A percentile compares a stretch with the other conserved stretches of the same genome.
Evolutionary conservation across 345 rosid species (phyloP).

Genomic region (Boechera stricta): DNA sequence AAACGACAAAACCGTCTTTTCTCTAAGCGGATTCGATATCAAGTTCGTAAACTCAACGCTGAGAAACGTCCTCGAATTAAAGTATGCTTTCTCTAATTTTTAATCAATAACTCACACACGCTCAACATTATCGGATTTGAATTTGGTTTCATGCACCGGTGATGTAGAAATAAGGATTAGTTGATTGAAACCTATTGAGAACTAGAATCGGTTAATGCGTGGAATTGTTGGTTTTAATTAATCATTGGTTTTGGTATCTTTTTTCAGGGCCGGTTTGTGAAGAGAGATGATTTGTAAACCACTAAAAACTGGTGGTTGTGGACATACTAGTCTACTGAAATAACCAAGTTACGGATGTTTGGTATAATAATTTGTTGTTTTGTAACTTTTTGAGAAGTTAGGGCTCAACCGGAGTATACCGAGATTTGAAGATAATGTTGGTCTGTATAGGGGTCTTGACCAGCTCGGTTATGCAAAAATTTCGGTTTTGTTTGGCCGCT

Average conservation of each 20-base stretch:
- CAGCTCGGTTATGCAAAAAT: conserved; percentile 37
- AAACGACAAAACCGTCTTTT: conserved; percentile 88
- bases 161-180: too few relatives aligned
- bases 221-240: conserved; percentile 7
- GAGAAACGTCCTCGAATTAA: conserved; percentile 93
- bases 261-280: conserved; percentile 51
- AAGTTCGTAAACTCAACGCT: conserved; percentile 94
- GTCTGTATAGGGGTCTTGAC: conserved; percentile 45
- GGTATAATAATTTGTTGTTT: conserved; percentile 15
- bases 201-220: background rate
- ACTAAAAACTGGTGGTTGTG: conserved; percentile 20
- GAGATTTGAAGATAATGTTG: conserved; percentile 32
- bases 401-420: conserved; percentile 23
- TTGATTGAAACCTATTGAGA: background rate
- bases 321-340: conserved; percentile 26
- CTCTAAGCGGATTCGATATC: conserved; percentile 78
- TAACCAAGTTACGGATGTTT: conserved; percentile 30
- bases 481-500: conserved; percentile 28
- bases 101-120: background rate
- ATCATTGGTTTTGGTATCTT: background rate
- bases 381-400: conserved; percentile 18
- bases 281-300: conserved; percentile 34
- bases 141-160: background rate
- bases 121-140: background rate
- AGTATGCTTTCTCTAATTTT: conserved; percentile 44